Evolutionary conservation across 2,329 filamentous ascomycete species (phyloP), one percentile per base, ranked within the genome.

Genomic region (Aspergillus ruber): DNA sequence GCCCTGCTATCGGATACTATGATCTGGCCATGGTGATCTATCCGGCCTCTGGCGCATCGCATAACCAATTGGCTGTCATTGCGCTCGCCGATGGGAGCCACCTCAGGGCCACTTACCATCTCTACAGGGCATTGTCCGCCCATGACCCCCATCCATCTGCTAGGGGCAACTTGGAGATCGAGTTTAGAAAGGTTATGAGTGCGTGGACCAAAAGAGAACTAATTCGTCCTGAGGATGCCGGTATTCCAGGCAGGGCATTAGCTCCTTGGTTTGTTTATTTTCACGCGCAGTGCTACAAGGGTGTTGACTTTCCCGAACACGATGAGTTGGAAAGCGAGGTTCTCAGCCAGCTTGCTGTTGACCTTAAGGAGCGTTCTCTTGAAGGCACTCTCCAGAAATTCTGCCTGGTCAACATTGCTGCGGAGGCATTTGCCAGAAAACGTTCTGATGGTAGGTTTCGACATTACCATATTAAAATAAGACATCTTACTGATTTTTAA

Each of bases 61-160:
- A 94, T 61, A 91, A 98, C 61, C 93, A 97, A 67, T 82, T 93
- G 65, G 90, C 88, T 32, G 87, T 97, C 32, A 85, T 97, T 50
- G 85, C 86, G 50, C 79, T 88, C 42, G 84, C 86, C 45, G 66
- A 90, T 58, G 80, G 79, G 49, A 85, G 91, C 56, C 86, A 94
- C 63, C 79, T 97, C 44, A 82, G 89, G 51, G 84, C 89, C 8
- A 85, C 94, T 25, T 97, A 96, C 67, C 84, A 95, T 66, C 81
- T 97, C 36, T 93, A 95, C 63, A 84, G 90, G 53, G 85, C 90
- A 13, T 78, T 93, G 56, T 83, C 84, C 7, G 84, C 88, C 27
- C 77, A 83, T 45, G 76, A 84, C 36, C 88, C 90, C 4, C 84
- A 93, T 61, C 84, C 85, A 0, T 79, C 84, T 41, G 90, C 89